phyloP scores from a whole-genome alignment of 2,329 filamentous ascomycete genomes.

The Grosmannia serpens region DNA sequence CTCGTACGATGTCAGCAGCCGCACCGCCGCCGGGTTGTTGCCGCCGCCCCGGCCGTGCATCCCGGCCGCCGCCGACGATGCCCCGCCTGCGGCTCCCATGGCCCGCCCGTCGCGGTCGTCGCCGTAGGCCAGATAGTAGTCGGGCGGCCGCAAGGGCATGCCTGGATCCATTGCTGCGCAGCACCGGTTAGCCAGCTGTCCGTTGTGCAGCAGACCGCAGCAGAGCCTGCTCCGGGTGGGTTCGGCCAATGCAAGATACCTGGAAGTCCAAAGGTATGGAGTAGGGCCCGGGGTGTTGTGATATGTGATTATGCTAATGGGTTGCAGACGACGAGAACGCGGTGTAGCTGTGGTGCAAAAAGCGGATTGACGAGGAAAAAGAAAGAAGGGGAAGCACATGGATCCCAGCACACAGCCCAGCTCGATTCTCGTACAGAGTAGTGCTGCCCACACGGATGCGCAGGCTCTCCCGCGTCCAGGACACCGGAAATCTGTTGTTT shows the following conservation, averaged over 20 bases:
- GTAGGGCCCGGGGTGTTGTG: no score
- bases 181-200: no score
- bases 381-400: not conserved
- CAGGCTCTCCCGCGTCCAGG: not conserved
- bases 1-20: conserved; percentile 52
- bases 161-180: conserved; percentile 33
- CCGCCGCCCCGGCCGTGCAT: conserved; percentile 7
- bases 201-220: no score
- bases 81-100: conserved; percentile 28
- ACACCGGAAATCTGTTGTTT: not conserved
- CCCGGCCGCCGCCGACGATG: not conserved
- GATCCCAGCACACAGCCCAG: not conserved
- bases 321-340: not conserved
- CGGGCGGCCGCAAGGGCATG: conserved; percentile 37
- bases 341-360: not conserved
- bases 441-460: not conserved
- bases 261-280: no score
- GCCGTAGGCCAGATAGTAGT: conserved; percentile 46
- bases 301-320: no score
- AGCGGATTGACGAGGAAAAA: not conserved
- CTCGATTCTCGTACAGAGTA: not conserved
- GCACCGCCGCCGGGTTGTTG: conserved; percentile 42
- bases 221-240: no score
- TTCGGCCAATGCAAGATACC: no score
- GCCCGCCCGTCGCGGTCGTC: conserved; percentile 38